phyloP scores from a whole-genome alignment of 495 filamentous ascomycete genomes.

The Apiosordaria backusii region DNA sequence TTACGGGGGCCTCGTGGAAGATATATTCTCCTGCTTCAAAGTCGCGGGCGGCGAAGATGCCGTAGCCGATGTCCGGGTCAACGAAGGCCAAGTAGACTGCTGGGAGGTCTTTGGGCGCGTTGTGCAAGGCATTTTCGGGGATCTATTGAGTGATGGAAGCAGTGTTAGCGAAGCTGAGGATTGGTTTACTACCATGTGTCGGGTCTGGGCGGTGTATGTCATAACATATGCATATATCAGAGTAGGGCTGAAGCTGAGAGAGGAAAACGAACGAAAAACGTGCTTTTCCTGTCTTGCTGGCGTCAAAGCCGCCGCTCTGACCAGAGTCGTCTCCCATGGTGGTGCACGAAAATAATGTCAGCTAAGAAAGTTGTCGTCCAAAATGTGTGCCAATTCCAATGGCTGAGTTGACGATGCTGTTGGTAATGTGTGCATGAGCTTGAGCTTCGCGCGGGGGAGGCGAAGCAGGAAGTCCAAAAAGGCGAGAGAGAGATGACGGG shows the following conservation, averaged over 20 bases:
- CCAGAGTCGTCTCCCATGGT: not conserved
- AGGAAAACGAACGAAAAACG: not conserved
- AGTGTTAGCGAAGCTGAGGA: not conserved
- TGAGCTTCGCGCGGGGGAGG: not conserved
- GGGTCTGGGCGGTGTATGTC: too few relatives aligned
- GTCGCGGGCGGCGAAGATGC: conserved; percentile 30
- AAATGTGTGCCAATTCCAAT: not conserved
- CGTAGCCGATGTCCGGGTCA: conserved; percentile 24
- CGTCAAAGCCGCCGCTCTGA: not conserved
- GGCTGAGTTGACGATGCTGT: conserved; percentile 2
- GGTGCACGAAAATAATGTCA: not conserved
- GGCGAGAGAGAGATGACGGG: not conserved
- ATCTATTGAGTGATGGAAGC: not conserved
- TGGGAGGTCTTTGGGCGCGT: conserved; percentile 12
- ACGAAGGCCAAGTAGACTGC: conserved; percentile 26
- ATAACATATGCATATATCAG: too few relatives aligned
- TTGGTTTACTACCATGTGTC: not conserved
- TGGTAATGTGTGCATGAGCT: not conserved
- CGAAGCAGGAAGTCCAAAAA: not conserved
- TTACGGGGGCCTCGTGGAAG: conserved; percentile 28
- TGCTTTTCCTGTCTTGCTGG: not conserved
- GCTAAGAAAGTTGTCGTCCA: not conserved
- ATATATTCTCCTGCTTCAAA: conserved; percentile 26
- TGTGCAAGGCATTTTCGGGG: not conserved
- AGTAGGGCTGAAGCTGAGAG: too few relatives aligned